These are phyloP conservation scores for Chaetomidium leptoderma DNA, from an alignment of 495 filamentous ascomycete genomes.

Conservation along the genomic window DNA sequence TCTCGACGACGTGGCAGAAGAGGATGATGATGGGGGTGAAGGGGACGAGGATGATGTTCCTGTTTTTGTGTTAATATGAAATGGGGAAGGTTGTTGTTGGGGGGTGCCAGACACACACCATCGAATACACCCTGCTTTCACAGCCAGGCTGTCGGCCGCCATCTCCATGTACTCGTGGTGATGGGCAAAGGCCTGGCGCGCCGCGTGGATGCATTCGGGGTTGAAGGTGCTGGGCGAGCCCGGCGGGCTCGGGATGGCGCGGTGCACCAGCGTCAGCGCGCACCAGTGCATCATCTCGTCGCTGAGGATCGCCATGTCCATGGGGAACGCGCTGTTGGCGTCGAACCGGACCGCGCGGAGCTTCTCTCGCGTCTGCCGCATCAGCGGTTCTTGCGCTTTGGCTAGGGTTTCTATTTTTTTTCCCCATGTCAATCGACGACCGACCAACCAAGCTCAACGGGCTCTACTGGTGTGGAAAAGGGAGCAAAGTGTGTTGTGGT, in stretches of 20 bases:
- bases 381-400: slow-evolving; percentile 16
- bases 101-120: slow-evolving; percentile 44
- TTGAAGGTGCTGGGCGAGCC: slow-evolving; percentile 49
- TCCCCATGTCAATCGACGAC: no score
- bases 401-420: slow-evolving; percentile 11
- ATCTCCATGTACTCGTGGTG: slow-evolving; percentile 53
- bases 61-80: slow-evolving; percentile 21
- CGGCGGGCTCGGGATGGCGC: slow-evolving; percentile 51
- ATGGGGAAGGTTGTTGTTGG: not conserved
- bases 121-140: slow-evolving; percentile 57
- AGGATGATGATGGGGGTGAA: slow-evolving; percentile 67
- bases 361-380: slow-evolving; percentile 16
- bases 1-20: slow-evolving; percentile 64
- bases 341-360: slow-evolving; percentile 10
- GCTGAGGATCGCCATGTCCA: slow-evolving; percentile 48
- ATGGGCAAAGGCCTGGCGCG: slow-evolving; percentile 49
- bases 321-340: slow-evolving; percentile 25
- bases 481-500: no score
- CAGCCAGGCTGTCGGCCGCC: slow-evolving; percentile 40
- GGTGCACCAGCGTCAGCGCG: slow-evolving; percentile 56
- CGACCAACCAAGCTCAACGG: no score
- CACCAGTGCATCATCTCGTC: slow-evolving; percentile 55
- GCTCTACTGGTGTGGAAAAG: slow-evolving; percentile 20
- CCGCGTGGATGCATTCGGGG: slow-evolving; percentile 56
- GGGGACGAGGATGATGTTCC: slow-evolving; percentile 61